These are phyloP conservation scores for Flaveria ramosissima DNA, from an alignment of 129 eudicot species.

Conservation along the genomic window DNA sequence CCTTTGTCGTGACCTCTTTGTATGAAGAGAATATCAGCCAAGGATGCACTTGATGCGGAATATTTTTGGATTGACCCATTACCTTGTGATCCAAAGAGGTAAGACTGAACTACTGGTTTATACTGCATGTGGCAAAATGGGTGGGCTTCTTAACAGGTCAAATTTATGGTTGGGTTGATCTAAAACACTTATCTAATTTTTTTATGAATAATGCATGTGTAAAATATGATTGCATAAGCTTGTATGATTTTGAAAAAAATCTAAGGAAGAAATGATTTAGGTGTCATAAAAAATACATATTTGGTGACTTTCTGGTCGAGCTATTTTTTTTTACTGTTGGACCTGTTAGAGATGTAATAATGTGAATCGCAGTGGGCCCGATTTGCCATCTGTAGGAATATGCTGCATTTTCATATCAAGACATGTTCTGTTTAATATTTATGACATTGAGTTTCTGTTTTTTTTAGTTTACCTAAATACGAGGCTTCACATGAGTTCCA, in stretches of 20 bases:
- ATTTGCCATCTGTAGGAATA: no score
- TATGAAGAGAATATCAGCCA: slow-evolving; percentile 85
- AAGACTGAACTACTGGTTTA: slow-evolving; percentile 2
- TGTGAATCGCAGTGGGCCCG: not conserved
- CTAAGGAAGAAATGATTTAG: not conserved
- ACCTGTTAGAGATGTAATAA: not conserved
- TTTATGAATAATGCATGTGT: not conserved
- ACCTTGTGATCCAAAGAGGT: slow-evolving; percentile 97
- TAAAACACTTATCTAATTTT: not conserved
- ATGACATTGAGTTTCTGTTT: slow-evolving; percentile 11
- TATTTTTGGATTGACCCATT: slow-evolving; percentile 96
- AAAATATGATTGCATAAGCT: not conserved
- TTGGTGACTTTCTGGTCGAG: not conserved
- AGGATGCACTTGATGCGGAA: slow-evolving; percentile 97
- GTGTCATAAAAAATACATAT: not conserved
- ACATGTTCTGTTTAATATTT: not conserved
- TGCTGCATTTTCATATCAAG: not conserved
- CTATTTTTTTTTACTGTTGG: not conserved
- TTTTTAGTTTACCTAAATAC: slow-evolving; percentile 73
- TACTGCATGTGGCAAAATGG: not conserved
- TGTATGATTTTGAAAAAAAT: not conserved
- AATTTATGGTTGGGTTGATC: not conserved
- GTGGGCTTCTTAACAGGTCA: not conserved
- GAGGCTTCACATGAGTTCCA: slow-evolving; percentile 96
- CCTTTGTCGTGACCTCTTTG: slow-evolving; percentile 2